Conservation (phyloP, 2,329 filamentous ascomycete genomes). For the Xylariales sp. region DNA sequence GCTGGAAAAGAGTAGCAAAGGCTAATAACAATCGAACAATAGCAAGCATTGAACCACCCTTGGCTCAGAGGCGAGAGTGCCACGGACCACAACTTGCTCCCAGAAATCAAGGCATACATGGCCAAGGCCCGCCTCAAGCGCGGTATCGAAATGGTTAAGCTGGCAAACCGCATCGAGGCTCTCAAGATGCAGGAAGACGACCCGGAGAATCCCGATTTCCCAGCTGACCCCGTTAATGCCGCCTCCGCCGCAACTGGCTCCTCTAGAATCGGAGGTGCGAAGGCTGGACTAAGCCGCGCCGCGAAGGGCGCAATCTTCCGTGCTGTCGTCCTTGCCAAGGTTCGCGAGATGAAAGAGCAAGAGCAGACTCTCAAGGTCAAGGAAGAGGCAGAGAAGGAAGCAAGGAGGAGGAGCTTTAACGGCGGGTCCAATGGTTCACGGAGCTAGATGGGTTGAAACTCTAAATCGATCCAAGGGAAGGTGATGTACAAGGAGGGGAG, state of each 20-base stretch:
- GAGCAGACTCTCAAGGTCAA: conserved; percentile 69
- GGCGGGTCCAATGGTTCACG: too few relatives aligned
- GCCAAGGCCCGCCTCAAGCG: conserved; percentile 86
- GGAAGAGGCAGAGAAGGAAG: conserved; percentile 51
- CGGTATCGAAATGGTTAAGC: conserved; percentile 93
- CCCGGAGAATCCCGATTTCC: conserved; percentile 68
- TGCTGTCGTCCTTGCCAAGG: conserved; percentile 91
- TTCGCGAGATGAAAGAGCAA: conserved; percentile 84
- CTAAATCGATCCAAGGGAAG: too few relatives aligned
- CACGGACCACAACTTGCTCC: conserved; percentile 93
- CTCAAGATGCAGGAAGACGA: conserved; percentile 92
- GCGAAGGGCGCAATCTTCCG: conserved; percentile 76
- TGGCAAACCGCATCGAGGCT: conserved; percentile 90
- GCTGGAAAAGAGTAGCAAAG: not conserved
- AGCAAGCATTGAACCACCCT: conserved; percentile 74
- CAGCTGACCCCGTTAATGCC: conserved; percentile 44
- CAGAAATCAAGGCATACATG: conserved; percentile 93
- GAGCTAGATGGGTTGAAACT: too few relatives aligned
- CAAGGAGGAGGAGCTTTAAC: conserved; percentile 29
- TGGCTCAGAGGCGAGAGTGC: conserved; percentile 93
- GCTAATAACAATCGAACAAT: conserved; percentile 2
- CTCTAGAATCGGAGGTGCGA: conserved; percentile 31
- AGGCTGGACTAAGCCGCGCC: conserved; percentile 42
- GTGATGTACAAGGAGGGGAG: too few relatives aligned
- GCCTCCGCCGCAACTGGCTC: conserved; percentile 8